Base-by-base conservation (phyloP, 2,329 filamentous ascomycete species). In the Verticillium longisporum region DNA sequence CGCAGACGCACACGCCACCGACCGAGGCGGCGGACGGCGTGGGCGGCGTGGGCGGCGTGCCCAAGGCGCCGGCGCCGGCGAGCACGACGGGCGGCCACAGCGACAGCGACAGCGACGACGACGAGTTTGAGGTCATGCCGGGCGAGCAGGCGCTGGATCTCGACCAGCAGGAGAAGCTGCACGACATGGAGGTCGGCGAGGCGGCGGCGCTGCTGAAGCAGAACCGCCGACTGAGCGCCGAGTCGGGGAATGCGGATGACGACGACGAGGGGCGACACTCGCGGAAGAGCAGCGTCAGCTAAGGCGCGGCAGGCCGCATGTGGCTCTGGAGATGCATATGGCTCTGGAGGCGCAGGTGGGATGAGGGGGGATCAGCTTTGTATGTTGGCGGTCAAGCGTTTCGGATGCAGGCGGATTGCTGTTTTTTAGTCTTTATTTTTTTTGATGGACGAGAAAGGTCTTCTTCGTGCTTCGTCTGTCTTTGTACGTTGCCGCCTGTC, bases 141-240 rank as follows among this genome's bases (percentile, higher is more conserved):
- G 76, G 72, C 57, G 67, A 72, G 56, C 70, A 80, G 62, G 72
- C 77, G 3, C 67, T 82, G 11, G 73, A 76, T 62, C 76, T 78
- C 62, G 74, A 81, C 67, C 75, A 79, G 66, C 82, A 84, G 71
- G 77, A 83, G 61, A 81, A 79, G 59, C 74, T 86, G 15, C 83
- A 85, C 67, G 77, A 80, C 66, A 87, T 86, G 83, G 83, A 86
- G 66, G 79, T 83, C 2, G 81, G 79, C 61, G 83, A 86, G 68
- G 83, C 83, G 13, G 79, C 77, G 2, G 83, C 83, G 9, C 71
- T 86, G 4, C 72, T 70, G 60, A 73, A 71, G 69, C 59, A 66
- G 58, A 64, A 65, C 32, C 60, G 64, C n/a, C 62, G 62, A 32
- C 18, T 37, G 13, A 70, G 73, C 58, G 68, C 76, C 31, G 73